A percentile compares a stretch with the other conserved stretches of the same genome.
These are phyloP conservation scores for Sarocladium strictum DNA, from an alignment of 2,329 filamentous ascomycete genomes.

Conservation along the genomic window DNA sequence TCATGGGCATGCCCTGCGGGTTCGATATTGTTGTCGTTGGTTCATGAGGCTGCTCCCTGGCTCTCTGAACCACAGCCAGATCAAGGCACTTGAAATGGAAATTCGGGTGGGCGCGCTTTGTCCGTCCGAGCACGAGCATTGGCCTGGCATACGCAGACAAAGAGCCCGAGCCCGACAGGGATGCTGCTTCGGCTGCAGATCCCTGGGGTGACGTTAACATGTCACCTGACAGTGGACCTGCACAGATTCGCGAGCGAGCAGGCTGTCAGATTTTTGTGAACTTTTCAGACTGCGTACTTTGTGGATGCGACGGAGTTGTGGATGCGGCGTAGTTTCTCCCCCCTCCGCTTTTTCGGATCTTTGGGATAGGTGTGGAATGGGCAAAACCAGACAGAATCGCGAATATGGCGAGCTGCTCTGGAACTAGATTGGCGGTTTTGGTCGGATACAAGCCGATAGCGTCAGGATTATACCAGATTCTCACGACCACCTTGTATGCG, in stretches of 20 bases:
- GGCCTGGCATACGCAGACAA: not conserved
- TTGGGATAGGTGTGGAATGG: no score
- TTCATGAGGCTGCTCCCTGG: not conserved
- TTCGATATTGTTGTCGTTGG: not conserved
- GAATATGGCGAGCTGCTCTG: no score
- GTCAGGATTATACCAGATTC: no score
- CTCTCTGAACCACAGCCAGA: not conserved
- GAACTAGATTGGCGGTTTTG: no score
- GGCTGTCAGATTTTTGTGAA: no score
- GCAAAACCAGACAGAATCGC: no score
- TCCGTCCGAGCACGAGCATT: not conserved
- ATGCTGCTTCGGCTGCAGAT: constrained; percentile 5
- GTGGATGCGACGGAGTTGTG: no score
- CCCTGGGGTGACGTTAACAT: constrained; percentile 1
- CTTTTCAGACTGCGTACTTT: no score
- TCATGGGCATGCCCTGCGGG: constrained; percentile 4
- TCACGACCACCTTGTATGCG: no score
- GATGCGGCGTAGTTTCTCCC: not conserved
- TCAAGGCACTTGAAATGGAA: not conserved
- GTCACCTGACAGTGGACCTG: not conserved
- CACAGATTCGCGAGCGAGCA: not conserved
- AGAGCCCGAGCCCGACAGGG: not conserved
- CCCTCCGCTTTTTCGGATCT: no score
- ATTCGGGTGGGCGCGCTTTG: not conserved
- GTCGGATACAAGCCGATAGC: no score